Base-by-base conservation (phyloP, 495 filamentous ascomycete species). In the Xylaria curta region DNA sequence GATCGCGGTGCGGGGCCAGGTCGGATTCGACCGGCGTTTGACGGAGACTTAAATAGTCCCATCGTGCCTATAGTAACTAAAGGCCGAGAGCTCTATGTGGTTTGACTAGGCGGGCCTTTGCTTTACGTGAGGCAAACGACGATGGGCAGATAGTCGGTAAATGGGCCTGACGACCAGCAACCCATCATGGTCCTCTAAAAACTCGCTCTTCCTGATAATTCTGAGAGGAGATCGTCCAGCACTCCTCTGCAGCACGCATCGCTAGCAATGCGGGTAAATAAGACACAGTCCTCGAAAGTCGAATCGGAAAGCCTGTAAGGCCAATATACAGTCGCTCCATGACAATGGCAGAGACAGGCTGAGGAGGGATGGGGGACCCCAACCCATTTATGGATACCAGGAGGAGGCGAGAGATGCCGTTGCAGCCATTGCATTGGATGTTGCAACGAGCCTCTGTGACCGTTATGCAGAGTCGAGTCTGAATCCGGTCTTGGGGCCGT, bases 11-110 rank as follows among this genome's bases (percentile, higher is more conserved):
- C 75, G 47, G 78, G 74, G 60, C 68, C 81, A 33, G 82, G 70
- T 77, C 82, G 84, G 76, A 78, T 76, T 69, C 82, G 82, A 77
- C 78, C 79, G 58, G 79, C 72, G 47, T 72, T 78, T 70, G 82
- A 78, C 33, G 77, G 71, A 66, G 82, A 78, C 71, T 81, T 84
- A 70, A 83, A 78, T 66, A 85, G 65, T 73, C 76, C 74, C 77
- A 79, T 79, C 31, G 33, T 74, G 69, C 49, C 63, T 60, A 24
- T 13, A 44, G 44, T 68, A 51, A n/a, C n/a, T n/a, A n/a, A 70
- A 51, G 46, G 66, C 33, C 6, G 24, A 62, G 26, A 19, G 56
- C 28, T 63, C 7, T 19, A 26, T 31, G 4, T 66, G 36, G 67
- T 28, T 54, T 38, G 12, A 33, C 21, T 13, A 24, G 38, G 38